These are phyloP conservation scores for Anethum foeniculum DNA, from an alignment of 140 eudicot genomes.

Conservation along the genomic window DNA sequence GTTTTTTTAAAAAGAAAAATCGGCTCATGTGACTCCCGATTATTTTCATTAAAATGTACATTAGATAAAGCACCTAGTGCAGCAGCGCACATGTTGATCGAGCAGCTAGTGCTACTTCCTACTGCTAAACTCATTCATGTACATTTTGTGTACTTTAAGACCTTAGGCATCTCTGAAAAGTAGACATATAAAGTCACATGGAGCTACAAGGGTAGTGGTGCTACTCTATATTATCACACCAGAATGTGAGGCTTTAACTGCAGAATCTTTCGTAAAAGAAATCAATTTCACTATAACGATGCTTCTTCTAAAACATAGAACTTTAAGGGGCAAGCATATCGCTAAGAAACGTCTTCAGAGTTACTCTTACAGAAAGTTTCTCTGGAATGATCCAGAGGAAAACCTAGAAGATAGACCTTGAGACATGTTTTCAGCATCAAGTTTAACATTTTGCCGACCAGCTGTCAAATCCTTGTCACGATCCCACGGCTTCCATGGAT, in stretches of 20 bases:
- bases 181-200: too few species aligned
- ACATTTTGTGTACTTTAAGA: too few species aligned
- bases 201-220: too few species aligned
- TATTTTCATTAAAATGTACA: too few species aligned
- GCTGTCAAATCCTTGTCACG: slow-evolving; percentile 90
- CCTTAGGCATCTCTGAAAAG: too few species aligned
- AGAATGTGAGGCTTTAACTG: not conserved
- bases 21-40: too few species aligned
- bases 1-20: too few species aligned
- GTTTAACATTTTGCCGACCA: slow-evolving; percentile 72
- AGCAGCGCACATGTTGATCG: too few species aligned
- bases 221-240: not conserved
- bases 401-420: slow-evolving; percentile 78
- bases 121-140: too few species aligned
- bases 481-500: slow-evolving; percentile 99
- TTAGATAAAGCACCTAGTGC: too few species aligned
- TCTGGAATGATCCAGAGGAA: slow-evolving; percentile 82
- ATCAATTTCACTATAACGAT: not conserved
- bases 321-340: not conserved
- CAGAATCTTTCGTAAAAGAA: not conserved
- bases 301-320: not conserved
- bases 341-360: not conserved
- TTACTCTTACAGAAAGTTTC: slow-evolving; percentile 60
- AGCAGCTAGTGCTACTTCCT: too few species aligned
- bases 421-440: slow-evolving; percentile 68